Evolutionary conservation across 1,139 yeast species (phyloP).

Genomic region (Diutina siamensis): DNA sequence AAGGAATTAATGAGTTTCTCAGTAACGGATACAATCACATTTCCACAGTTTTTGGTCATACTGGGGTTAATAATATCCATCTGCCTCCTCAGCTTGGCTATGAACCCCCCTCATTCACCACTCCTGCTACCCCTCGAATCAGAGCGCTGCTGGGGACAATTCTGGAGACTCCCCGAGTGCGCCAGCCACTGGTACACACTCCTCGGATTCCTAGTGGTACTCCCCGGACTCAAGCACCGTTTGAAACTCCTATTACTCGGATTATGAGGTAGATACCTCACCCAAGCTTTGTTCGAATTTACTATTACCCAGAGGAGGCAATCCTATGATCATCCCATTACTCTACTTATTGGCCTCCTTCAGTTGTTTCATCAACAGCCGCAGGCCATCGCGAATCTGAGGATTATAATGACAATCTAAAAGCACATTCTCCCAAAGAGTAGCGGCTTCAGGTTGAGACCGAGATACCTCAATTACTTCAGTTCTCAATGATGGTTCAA

Average conservation of each 20-base stretch:
- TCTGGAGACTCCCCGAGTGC: slow-evolving; percentile 7
- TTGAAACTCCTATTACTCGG: slow-evolving; percentile 32
- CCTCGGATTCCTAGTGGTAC: slow-evolving; percentile 29
- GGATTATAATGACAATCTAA: slow-evolving; percentile 58
- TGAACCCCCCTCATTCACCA: slow-evolving; percentile 10
- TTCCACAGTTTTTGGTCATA: slow-evolving; percentile 22
- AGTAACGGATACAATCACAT: slow-evolving; percentile 22
- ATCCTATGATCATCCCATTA: no score
- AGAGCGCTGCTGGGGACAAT: slow-evolving; percentile 9
- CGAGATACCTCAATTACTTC: slow-evolving; percentile 41
- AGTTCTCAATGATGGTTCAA: slow-evolving; percentile 28
- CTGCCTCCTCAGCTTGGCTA: slow-evolving; percentile 2
- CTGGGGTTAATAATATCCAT: slow-evolving; percentile 21
- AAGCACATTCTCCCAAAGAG: slow-evolving; percentile 77
- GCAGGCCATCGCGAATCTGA: slow-evolving; percentile 21
- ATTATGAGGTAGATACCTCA: slow-evolving; percentile 18
- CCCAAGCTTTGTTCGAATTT: not conserved
- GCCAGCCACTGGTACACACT: slow-evolving; percentile 16
- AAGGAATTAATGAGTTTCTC: slow-evolving; percentile 23
- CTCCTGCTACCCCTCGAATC: slow-evolving; percentile 17
- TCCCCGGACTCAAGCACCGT: slow-evolving; percentile 29
- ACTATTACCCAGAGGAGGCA: slow-evolving; percentile 13
- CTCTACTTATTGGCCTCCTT: slow-evolving; percentile 11
- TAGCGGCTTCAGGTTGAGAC: slow-evolving; percentile 78
- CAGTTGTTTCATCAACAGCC: slow-evolving; percentile 33